Percentiles rank a stretch among this genome's conserved stretches.
Evolutionary conservation across 2,329 filamentous ascomycete genomes (phyloP).

Genomic region (Hyphodiscus sp.): DNA sequence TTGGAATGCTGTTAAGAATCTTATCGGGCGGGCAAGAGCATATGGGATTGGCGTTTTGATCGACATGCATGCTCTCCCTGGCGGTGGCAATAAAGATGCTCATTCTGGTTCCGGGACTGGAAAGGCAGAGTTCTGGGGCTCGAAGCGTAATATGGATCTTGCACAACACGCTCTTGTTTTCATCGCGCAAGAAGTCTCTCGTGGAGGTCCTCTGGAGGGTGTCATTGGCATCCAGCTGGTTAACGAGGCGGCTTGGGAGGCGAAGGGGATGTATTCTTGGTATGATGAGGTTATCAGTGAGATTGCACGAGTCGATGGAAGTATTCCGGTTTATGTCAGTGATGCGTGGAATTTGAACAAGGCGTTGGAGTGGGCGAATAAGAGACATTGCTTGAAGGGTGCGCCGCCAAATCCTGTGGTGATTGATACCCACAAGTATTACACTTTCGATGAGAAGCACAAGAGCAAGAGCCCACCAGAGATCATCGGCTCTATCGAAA

Average conservation of each 20-base stretch:
- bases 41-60: slow-evolving; percentile 50
- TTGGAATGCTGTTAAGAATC: slow-evolving; percentile 43
- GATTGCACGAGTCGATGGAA: slow-evolving; percentile 40
- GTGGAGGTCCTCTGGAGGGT: slow-evolving; percentile 23
- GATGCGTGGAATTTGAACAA: slow-evolving; percentile 48
- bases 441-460: slow-evolving; percentile 48
- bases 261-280: slow-evolving; percentile 48
- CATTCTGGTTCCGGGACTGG: slow-evolving; percentile 50
- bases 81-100: slow-evolving; percentile 48
- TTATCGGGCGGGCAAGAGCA: slow-evolving; percentile 39
- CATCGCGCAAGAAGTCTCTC: slow-evolving; percentile 40
- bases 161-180: slow-evolving; percentile 43
- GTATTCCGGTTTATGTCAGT: slow-evolving; percentile 49
- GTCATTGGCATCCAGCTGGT: slow-evolving; percentile 51
- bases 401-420: slow-evolving; percentile 40
- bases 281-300: slow-evolving; percentile 45
- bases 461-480: slow-evolving; percentile 44
- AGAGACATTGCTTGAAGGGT: slow-evolving; percentile 30
- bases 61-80: slow-evolving; percentile 52
- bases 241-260: slow-evolving; percentile 47
- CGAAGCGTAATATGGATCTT: slow-evolving; percentile 36
- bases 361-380: slow-evolving; percentile 38
- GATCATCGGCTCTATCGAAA: slow-evolving; percentile 40
- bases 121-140: slow-evolving; percentile 45
- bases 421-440: slow-evolving; percentile 54